Evolutionary conservation across 2,329 filamentous ascomycete species (phyloP).

Genomic region (Fusarium subtropicale): DNA sequence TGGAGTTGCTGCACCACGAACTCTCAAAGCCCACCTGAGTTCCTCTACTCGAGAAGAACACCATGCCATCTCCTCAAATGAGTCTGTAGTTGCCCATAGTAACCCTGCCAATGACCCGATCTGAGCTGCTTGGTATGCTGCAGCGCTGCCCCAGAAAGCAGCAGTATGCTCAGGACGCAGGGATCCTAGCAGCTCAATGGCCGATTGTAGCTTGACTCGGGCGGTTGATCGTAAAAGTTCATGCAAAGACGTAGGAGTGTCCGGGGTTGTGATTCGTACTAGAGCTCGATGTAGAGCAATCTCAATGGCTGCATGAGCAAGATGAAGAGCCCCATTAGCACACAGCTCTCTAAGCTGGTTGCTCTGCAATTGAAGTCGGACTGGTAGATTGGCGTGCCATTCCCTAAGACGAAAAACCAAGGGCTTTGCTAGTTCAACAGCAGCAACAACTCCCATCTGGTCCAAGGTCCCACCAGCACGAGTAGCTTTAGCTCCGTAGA

Average conservation of each 20-base stretch:
- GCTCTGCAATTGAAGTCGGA: slow-evolving; percentile 58
- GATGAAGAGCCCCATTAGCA: slow-evolving; percentile 59
- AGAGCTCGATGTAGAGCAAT: slow-evolving; percentile 64
- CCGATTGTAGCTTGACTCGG: slow-evolving; percentile 54
- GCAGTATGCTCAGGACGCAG: slow-evolving; percentile 60
- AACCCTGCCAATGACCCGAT: slow-evolving; percentile 57
- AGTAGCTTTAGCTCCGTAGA: slow-evolving; percentile 57
- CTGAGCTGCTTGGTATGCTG: slow-evolving; percentile 57
- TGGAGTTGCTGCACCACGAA: slow-evolving; percentile 53
- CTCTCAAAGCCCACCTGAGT: slow-evolving; percentile 57
- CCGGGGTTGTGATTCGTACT: slow-evolving; percentile 56
- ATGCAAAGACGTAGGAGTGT: slow-evolving; percentile 48
- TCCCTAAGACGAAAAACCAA: slow-evolving; percentile 51
- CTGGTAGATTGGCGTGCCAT: slow-evolving; percentile 61
- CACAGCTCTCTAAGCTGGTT: slow-evolving; percentile 56
- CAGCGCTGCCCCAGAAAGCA: slow-evolving; percentile 60
- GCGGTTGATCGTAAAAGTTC: slow-evolving; percentile 54
- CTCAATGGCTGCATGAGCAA: slow-evolving; percentile 64
- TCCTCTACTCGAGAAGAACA: slow-evolving; percentile 56
- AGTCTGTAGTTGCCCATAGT: slow-evolving; percentile 55
- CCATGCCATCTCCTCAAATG: slow-evolving; percentile 54
- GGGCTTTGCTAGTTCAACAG: slow-evolving; percentile 51
- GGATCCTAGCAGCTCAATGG: slow-evolving; percentile 56
- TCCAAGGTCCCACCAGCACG: slow-evolving; percentile 48
- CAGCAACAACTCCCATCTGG: slow-evolving; percentile 50